Conservation (phyloP, 106 monocot genomes). For the Platanthera zijinensis region DNA sequence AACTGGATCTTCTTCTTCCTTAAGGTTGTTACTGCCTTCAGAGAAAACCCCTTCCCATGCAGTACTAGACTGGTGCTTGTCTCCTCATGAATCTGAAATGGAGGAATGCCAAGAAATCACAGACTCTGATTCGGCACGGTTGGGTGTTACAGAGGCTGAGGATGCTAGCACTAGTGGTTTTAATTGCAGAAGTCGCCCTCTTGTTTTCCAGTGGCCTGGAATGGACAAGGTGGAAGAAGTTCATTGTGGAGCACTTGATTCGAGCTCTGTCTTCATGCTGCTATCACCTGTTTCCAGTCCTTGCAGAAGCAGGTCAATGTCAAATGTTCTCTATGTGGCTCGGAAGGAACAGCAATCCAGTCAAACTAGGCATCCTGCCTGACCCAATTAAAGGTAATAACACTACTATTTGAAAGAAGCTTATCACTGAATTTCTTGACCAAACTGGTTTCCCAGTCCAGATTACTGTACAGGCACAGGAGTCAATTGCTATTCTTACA, state of each 20-base stretch:
- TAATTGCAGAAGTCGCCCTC: conserved; percentile 13
- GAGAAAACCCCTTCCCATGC: conserved; percentile 16
- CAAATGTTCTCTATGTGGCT: conserved; percentile 42
- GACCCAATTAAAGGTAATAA: conserved; percentile 1
- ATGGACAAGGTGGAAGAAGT: conserved; percentile 39
- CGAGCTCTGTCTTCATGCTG: conserved; percentile 44
- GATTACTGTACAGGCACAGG: conserved; percentile 46
- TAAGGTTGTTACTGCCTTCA: conserved; percentile 8
- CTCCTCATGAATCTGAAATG: conserved; percentile 29
- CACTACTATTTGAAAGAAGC: conserved; percentile 6
- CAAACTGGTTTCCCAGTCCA: conserved; percentile 31
- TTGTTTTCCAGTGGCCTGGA: conserved; percentile 45
- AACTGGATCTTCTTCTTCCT: conserved; percentile 16
- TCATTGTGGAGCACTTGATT: conserved; percentile 41
- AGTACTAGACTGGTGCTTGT: conserved; percentile 41
- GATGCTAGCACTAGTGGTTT: background rate
- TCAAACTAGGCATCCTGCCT: background rate
- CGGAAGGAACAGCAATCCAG: conserved; percentile 20
- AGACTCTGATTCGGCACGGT: conserved; percentile 17
- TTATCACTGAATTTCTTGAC: conserved; percentile 32
- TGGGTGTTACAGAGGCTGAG: conserved; percentile 8
- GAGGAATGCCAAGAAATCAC: conserved; percentile 15
- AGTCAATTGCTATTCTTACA: background rate
- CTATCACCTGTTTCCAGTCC: conserved; percentile 31
- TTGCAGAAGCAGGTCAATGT: conserved; percentile 4